Conservation (phyloP, 306 rosid genomes). For the Dalbergia oliveri region DNA sequence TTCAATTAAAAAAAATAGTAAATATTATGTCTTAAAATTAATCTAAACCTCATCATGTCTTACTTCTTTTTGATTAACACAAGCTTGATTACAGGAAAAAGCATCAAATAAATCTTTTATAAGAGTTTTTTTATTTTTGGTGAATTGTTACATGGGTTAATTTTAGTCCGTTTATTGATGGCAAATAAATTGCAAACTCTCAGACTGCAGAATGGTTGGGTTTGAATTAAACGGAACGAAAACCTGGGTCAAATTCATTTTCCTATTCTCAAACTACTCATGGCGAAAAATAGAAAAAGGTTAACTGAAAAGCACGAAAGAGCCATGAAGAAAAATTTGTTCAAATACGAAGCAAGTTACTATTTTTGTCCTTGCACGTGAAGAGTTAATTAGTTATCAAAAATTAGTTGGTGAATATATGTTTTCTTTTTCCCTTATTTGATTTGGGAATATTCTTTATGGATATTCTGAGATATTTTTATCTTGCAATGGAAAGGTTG, state of each 20-base stretch:
- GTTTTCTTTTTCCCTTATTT: slow-evolving; percentile 4
- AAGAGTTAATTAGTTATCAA: neutral
- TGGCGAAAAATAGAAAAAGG: neutral
- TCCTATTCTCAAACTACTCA: slow-evolving; percentile 11
- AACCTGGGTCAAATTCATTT: neutral
- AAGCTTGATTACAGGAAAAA: too few species aligned
- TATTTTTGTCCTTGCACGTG: neutral
- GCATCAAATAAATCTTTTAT: too few species aligned
- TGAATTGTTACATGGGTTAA: neutral
- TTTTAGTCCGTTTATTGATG: neutral
- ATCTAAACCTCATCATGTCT: neutral
- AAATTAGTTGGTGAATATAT: neutral
- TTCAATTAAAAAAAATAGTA: too few species aligned
- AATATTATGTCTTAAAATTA: too few species aligned
- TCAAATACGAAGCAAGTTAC: neutral
- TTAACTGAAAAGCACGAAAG: neutral
- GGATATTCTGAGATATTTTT: neutral
- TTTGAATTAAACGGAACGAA: slow-evolving; percentile 15
- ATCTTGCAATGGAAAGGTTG: neutral
- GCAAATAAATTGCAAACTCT: neutral
- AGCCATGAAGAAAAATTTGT: neutral
- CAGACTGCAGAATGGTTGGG: neutral
- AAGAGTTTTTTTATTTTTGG: too few species aligned
- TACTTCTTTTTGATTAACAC: neutral
- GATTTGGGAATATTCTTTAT: slow-evolving; percentile 12